Conservation (phyloP, 2,329 filamentous ascomycete species). For the Dryadomyces quercus-mongolicae region DNA sequence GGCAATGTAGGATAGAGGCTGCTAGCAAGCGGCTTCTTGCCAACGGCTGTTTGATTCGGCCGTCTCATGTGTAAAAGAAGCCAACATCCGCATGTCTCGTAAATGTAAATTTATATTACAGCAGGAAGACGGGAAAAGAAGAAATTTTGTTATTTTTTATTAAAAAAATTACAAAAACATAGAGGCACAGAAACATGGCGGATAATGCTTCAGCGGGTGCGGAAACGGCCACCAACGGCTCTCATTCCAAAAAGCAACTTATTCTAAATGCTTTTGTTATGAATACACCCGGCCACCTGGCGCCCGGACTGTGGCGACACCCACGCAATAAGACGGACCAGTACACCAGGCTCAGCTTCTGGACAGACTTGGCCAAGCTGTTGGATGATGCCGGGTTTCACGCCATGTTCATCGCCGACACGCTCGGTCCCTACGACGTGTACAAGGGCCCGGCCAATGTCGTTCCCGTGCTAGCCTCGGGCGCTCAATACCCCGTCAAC, state of each 20-base stretch:
- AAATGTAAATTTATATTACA: too few species aligned
- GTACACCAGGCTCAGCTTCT: constrained; percentile 8
- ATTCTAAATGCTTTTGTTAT: constrained; percentile 30
- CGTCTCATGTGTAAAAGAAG: too few species aligned
- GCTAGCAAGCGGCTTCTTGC: too few species aligned
- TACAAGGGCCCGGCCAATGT: constrained; percentile 9
- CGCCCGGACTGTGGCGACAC: constrained; percentile 9
- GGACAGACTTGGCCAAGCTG: constrained; percentile 9
- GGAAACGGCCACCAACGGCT: background rate
- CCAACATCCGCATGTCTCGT: too few species aligned
- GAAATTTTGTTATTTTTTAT: too few species aligned
- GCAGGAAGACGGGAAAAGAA: background rate
- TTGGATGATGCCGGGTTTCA: constrained; percentile 10
- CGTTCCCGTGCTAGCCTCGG: constrained; percentile 5
- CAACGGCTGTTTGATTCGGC: too few species aligned
- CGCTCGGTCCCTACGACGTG: constrained; percentile 9
- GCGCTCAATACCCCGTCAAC: constrained; percentile 10
- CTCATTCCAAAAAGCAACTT: constrained; percentile 19
- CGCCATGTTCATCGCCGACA: constrained; percentile 11
- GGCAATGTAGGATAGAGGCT: too few species aligned
- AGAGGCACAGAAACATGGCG: background rate
- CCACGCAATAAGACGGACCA: constrained; percentile 8
- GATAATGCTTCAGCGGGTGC: background rate
- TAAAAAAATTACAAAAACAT: too few species aligned
- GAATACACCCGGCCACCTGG: constrained; percentile 10